Conservation (phyloP, 2,329 filamentous ascomycete genomes). For the Sporothrix schenckii region DNA sequence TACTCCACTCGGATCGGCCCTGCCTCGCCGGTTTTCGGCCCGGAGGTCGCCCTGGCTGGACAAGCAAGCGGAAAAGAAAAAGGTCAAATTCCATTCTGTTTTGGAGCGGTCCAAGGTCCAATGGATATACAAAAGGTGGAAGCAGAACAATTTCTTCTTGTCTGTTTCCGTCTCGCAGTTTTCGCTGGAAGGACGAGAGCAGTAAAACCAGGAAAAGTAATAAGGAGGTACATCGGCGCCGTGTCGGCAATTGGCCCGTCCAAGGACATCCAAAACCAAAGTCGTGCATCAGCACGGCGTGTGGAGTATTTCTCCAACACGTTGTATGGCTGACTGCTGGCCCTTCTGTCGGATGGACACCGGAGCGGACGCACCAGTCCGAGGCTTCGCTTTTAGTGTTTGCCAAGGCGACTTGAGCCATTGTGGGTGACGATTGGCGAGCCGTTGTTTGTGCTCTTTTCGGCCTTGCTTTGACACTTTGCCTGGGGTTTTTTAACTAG, state of each 20-base stretch:
- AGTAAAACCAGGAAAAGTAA: neutral
- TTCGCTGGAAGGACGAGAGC: neutral
- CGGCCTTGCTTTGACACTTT: neutral
- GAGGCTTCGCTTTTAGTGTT: constrained; percentile 10
- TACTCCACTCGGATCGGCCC: constrained; percentile 3
- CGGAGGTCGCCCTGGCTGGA: constrained; percentile 2
- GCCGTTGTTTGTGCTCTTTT: constrained; percentile 34
- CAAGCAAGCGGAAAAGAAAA: constrained; percentile 14
- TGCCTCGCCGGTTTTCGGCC: constrained; percentile 18
- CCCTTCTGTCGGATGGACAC: constrained; percentile 2
- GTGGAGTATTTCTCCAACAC: too few species aligned
- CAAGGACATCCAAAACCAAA: neutral
- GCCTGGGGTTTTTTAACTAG: too few species aligned
- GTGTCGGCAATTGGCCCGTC: constrained; percentile 11
- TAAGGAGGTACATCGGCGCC: neutral
- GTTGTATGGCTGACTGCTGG: neutral
- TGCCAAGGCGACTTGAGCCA: neutral
- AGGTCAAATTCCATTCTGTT: neutral
- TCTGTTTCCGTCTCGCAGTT: neutral
- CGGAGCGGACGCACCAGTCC: constrained; percentile 12
- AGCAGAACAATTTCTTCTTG: neutral
- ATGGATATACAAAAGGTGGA: neutral
- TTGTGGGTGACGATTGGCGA: neutral
- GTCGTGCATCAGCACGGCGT: neutral
- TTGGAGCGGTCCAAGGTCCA: neutral